phyloP scores from a whole-genome alignment of 139 green algal species.

The Haematococcus lacustris region DNA sequence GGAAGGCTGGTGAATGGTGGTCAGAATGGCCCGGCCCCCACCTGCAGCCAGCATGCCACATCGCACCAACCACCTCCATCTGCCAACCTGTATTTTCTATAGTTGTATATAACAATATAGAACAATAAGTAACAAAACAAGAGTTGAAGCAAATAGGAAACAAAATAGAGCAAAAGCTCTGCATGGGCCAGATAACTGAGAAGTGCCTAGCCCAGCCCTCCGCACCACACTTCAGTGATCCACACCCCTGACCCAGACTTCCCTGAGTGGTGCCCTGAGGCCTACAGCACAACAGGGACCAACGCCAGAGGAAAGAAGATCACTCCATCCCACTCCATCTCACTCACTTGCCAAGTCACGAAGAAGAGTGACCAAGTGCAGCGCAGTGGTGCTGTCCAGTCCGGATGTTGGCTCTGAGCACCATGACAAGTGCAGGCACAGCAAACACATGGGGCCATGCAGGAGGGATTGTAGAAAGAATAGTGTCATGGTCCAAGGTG shows the following conservation, averaged over 20 bases:
- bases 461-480: too few relatives aligned
- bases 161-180: too few relatives aligned
- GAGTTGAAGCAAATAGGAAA: background rate
- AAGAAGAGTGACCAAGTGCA: conserved; percentile 68
- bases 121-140: background rate
- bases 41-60: background rate
- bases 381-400: conserved; percentile 79
- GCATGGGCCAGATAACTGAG: too few relatives aligned
- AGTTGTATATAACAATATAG: background rate
- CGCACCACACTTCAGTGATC: too few relatives aligned
- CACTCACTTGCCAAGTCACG: conserved; percentile 37
- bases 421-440: too few relatives aligned
- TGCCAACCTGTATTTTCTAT: background rate
- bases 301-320: background rate
- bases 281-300: background rate
- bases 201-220: too few relatives aligned
- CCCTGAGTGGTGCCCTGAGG: too few relatives aligned
- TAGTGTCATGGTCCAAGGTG: too few relatives aligned
- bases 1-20: conserved; percentile 88
- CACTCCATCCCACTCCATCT: conserved; percentile 6
- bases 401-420: conserved; percentile 61
- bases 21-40: conserved; percentile 64
- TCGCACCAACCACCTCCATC: background rate
- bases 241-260: too few relatives aligned
- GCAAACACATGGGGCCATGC: too few relatives aligned